A percentile compares a stretch with the other conserved stretches of the same genome.
Evolutionary conservation across 2,329 filamentous ascomycete species (phyloP).

Genomic region (Proliferodiscus dingleyae): DNA sequence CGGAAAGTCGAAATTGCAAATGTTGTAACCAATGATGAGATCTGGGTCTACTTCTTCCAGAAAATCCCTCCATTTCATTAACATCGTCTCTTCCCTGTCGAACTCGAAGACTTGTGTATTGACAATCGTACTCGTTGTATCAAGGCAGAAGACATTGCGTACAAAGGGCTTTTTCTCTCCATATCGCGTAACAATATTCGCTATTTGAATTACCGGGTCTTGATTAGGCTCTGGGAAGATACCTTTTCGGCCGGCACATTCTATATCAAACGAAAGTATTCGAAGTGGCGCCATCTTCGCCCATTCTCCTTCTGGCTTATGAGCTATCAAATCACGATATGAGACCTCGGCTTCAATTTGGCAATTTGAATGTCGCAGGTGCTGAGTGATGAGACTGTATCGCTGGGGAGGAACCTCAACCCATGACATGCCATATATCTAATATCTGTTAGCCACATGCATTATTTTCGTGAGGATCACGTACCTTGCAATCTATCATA

Average conservation of each 20-base stretch:
- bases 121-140: slow-evolving; percentile 87
- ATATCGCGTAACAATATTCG: slow-evolving; percentile 89
- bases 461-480: slow-evolving; percentile 12
- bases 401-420: slow-evolving; percentile 74
- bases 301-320: slow-evolving; percentile 89
- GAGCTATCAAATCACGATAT: slow-evolving; percentile 78
- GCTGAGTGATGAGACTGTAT: slow-evolving; percentile 64
- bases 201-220: slow-evolving; percentile 96
- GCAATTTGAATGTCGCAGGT: slow-evolving; percentile 79
- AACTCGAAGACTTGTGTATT: slow-evolving; percentile 90
- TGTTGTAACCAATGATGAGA: slow-evolving; percentile 98
- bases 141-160: slow-evolving; percentile 91
- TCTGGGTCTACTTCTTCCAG: slow-evolving; percentile 87
- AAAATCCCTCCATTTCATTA: slow-evolving; percentile 89
- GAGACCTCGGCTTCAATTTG: slow-evolving; percentile 89
- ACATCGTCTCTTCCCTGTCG: slow-evolving; percentile 77
- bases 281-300: slow-evolving; percentile 94
- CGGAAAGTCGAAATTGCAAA: slow-evolving; percentile 96
- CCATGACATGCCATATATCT: slow-evolving; percentile 96
- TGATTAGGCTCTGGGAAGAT: slow-evolving; percentile 90
- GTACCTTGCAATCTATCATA: slow-evolving; percentile 91
- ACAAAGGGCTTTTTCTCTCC: slow-evolving; percentile 95
- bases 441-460: slow-evolving; percentile 7
- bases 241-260: slow-evolving; percentile 95
- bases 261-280: slow-evolving; percentile 95